Conservation (phyloP, 192 early-diverging fungal genomes). For the Lobosporangium transversale region DNA sequence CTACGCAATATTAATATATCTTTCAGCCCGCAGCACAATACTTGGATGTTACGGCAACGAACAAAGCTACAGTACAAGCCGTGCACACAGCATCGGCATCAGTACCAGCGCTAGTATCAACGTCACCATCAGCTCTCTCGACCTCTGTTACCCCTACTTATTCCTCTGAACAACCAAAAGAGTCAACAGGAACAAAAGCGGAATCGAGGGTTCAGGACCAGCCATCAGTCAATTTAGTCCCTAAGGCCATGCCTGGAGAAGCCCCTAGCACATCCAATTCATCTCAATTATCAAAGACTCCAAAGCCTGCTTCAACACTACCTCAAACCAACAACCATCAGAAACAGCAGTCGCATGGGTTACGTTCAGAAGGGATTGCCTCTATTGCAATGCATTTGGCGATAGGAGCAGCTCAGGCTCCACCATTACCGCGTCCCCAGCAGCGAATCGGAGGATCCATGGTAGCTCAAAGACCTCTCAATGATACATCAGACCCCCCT, state of each 20-base stretch:
- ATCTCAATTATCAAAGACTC: neutral
- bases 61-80: neutral
- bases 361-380: slow-evolving; percentile 34
- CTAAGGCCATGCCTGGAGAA: neutral
- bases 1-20: too few species aligned
- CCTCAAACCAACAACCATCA: neutral
- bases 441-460: neutral
- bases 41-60: neutral
- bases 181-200: neutral
- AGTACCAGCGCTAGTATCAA: neutral
- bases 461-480: neutral
- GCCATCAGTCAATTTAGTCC: neutral
- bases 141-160: neutral
- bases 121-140: neutral
- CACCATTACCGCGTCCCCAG: neutral
- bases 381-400: slow-evolving; percentile 34
- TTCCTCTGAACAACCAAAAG: neutral
- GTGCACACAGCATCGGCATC: neutral
- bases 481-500: neutral
- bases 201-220: neutral
- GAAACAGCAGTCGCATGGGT: neutral
- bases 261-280: neutral
- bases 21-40: neutral
- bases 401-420: slow-evolving; percentile 17
- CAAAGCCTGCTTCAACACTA: neutral